Percentiles rank a stretch among this genome's conserved stretches.
These are phyloP conservation scores for Sphenostylis stenocarpa DNA, from an alignment of 306 rosid genomes.

Conservation along the genomic window DNA sequence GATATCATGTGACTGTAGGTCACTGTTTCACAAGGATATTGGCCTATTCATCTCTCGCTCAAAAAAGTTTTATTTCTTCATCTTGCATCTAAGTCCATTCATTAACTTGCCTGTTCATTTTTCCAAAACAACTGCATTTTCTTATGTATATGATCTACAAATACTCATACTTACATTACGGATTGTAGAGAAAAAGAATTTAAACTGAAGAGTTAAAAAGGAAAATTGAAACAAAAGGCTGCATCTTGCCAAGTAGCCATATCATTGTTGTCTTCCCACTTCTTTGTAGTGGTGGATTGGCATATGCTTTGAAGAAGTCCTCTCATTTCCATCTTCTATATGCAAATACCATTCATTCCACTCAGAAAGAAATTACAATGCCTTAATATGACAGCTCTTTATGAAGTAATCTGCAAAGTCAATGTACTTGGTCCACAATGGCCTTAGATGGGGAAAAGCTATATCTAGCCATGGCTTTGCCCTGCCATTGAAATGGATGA, in stretches of 20 bases:
- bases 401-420: conserved; percentile 85
- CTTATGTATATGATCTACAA: conserved; percentile 25
- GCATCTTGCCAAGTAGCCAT: conserved; percentile 27
- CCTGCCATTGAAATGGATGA: conserved; percentile 91
- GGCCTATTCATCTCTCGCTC: neutral
- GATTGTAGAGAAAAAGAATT: conserved; percentile 35
- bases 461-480: conserved; percentile 99
- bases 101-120: neutral
- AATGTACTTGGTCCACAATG: conserved; percentile 79
- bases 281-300: conserved; percentile 23
- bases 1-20: neutral
- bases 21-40: neutral
- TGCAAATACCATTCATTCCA: conserved; percentile 40
- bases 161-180: conserved; percentile 30
- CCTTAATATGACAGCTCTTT: conserved; percentile 77
- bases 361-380: conserved; percentile 54
- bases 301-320: conserved; percentile 33
- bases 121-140: conserved; percentile 22
- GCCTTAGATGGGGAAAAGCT: conserved; percentile 76
- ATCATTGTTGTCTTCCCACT: conserved; percentile 36
- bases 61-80: neutral
- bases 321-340: conserved; percentile 46
- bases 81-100: conserved; percentile 17
- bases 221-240: conserved; percentile 25
- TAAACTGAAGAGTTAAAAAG: conserved; percentile 22